Evolutionary conservation across 495 filamentous ascomycete genomes (phyloP).

Genomic region (Hypoxylon perforatum): DNA sequence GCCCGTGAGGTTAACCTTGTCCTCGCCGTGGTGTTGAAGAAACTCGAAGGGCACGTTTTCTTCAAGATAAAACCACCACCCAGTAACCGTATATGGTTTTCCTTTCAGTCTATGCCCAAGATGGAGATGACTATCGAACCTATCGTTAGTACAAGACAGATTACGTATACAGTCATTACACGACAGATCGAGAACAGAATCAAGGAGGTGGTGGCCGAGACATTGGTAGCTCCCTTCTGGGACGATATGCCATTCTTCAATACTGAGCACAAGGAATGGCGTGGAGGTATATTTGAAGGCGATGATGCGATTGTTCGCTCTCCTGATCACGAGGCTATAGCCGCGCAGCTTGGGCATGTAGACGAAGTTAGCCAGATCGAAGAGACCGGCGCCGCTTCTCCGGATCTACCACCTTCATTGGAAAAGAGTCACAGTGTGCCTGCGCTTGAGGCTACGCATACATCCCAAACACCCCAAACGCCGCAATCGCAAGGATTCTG

Average conservation of each 20-base stretch:
- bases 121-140: conserved; percentile 94
- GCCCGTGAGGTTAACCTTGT: conserved; percentile 88
- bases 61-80: conserved; percentile 93
- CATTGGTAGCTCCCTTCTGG: conserved; percentile 93
- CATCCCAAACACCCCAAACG: conserved; percentile 27
- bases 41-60: conserved; percentile 83
- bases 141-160: conserved; percentile 93
- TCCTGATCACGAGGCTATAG: conserved; percentile 55
- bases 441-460: conserved; percentile 39
- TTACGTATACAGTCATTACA: conserved; percentile 91
- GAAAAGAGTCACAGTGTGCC: conserved; percentile 71
- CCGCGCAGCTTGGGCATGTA: conserved; percentile 68
- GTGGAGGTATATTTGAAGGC: conserved; percentile 89
- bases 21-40: conserved; percentile 85
- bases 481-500: conserved; percentile 50
- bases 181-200: conserved; percentile 94
- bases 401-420: conserved; percentile 58
- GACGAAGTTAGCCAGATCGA: conserved; percentile 60
- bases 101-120: conserved; percentile 90
- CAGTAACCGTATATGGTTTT: conserved; percentile 93
- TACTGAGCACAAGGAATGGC: conserved; percentile 77
- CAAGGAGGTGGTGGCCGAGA: conserved; percentile 91
- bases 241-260: conserved; percentile 92
- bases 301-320: conserved; percentile 56
- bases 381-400: conserved; percentile 40